phyloP scores from a whole-genome alignment of 2,329 filamentous ascomycete species.

The Onygena corvina region DNA sequence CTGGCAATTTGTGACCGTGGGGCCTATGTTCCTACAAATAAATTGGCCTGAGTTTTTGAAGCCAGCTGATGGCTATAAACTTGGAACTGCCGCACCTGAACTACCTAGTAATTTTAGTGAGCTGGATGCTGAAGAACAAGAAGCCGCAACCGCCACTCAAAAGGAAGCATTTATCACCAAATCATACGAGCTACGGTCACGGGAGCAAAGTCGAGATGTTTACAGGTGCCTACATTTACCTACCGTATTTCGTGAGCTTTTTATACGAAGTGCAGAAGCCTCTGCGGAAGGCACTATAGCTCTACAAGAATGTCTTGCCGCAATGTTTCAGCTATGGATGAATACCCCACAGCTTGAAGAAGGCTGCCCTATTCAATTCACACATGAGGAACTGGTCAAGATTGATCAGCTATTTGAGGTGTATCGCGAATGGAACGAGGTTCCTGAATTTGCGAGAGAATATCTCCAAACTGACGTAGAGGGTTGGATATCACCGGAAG shows the following conservation, averaged over 20 bases:
- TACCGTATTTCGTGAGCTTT: constrained; percentile 1
- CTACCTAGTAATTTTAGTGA: constrained; percentile 14
- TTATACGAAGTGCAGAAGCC: constrained; percentile 14
- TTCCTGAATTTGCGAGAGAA: constrained; percentile 16
- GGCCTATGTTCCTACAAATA: constrained; percentile 20
- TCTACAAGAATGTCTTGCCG: constrained; percentile 22
- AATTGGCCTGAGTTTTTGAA: constrained; percentile 18
- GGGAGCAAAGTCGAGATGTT: constrained; percentile 31
- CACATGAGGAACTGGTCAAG: constrained; percentile 1
- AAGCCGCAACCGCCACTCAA: background rate
- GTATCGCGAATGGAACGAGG: constrained; percentile 12
- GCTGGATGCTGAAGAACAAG: constrained; percentile 11
- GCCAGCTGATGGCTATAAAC: constrained; percentile 21
- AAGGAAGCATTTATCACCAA: constrained; percentile 15
- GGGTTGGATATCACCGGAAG: constrained; percentile 26
- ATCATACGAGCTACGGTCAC: constrained; percentile 28
- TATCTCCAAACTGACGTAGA: constrained; percentile 26
- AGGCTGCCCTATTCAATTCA: constrained; percentile 9
- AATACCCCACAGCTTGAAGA: background rate
- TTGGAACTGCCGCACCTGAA: constrained; percentile 17
- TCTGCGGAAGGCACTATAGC: constrained; percentile 21
- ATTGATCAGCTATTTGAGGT: background rate
- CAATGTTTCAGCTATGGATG: constrained; percentile 14
- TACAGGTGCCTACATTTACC: constrained; percentile 21
- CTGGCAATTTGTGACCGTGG: constrained; percentile 30